Base-by-base conservation (phyloP, 2,329 filamentous ascomycete genomes). In the Elsinoe batatas region DNA sequence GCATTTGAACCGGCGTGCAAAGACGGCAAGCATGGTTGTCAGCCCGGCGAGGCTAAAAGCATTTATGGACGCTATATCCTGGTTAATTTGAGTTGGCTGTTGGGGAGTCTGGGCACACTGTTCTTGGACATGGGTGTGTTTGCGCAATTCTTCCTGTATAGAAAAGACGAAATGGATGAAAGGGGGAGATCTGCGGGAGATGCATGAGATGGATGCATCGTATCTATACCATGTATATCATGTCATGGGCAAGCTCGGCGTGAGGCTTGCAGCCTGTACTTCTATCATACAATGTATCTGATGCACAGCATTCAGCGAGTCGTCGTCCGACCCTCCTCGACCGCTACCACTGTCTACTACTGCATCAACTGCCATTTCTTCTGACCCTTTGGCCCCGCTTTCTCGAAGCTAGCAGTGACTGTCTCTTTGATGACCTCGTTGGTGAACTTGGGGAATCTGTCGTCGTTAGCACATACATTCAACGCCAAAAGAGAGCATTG, bases 91-190 rank as follows among this genome's bases (percentile, higher is more conserved):
- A 91, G 86, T 61, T 98, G 93, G 93, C 66, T 98, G 58, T 76
- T 90, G 3, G 93, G 93, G 1, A 95, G 91, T 67, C 76, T 93
- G 49, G 90, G 94, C 1, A 96, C 91, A 1, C 73, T 97, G 56
- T 71, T 93, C 56, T 72, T 97, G 61, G 93, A 97, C 70, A 76
- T 91, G 67, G 82, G 79, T 26, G 93, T 97, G 2, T 96, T 96
- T 70, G 80, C 82, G 10, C 91, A 97, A 71, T 96, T 95, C 67
- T 96, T 94, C 68, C 69, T 95, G 65, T 97, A 97, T 69, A 79
- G 76, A 61, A 72, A 72, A 56, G 70, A 72, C 2, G 75, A 74
- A 3, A 69, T 72, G 5, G 65, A 65, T 5, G 67, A 65, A 32
- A 62, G 64, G 36, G 66, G 40, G 13, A 46, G 53, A 37, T 17